Percentiles rank a stretch among this genome's conserved stretches.
Conservation (phyloP, 2,329 filamentous ascomycete genomes). For the Alternaria novae-zelandiae region DNA sequence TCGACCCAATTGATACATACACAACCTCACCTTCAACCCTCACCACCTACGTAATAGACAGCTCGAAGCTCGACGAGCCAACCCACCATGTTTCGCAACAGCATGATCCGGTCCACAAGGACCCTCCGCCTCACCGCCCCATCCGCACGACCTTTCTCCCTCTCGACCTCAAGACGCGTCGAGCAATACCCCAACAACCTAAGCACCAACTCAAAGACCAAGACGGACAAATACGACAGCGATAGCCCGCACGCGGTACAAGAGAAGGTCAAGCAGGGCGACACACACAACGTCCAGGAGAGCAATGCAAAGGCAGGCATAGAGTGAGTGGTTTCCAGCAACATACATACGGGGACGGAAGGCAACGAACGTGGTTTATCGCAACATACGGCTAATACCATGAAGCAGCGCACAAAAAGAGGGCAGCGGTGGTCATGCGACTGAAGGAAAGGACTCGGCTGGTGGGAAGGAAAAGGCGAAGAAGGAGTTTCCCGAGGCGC, state of each 20-base stretch:
- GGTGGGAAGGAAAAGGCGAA: conserved; percentile 51
- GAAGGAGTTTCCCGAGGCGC: conserved; percentile 56
- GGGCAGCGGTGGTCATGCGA: conserved; percentile 51
- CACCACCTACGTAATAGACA: background rate
- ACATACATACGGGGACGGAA: background rate
- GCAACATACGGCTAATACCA: conserved; percentile 2
- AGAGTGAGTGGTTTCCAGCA: conserved; percentile 36
- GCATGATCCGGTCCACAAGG: conserved; percentile 14
- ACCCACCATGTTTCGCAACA: conserved; percentile 19
- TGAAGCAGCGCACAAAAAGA: conserved; percentile 29
- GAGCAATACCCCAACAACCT: conserved; percentile 24
- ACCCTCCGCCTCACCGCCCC: conserved; percentile 1
- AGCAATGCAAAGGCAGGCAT: conserved; percentile 36
- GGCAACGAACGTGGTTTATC: background rate
- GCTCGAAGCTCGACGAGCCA: background rate
- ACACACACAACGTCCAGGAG: conserved; percentile 45
- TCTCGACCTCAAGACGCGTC: conserved; percentile 13
- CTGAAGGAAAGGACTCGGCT: conserved; percentile 46
- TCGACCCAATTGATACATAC: background rate
- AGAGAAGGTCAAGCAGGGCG: conserved; percentile 39
- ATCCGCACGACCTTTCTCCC: conserved; percentile 21
- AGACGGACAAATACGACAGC: conserved; percentile 33
- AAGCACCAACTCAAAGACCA: conserved; percentile 28
- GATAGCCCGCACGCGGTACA: conserved; percentile 33
- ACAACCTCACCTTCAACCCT: background rate